Evolutionary conservation across 1,284 basidiomycete species (phyloP), one percentile per base, ranked within the genome.

Genomic region (Singerocomus inundabilis): DNA sequence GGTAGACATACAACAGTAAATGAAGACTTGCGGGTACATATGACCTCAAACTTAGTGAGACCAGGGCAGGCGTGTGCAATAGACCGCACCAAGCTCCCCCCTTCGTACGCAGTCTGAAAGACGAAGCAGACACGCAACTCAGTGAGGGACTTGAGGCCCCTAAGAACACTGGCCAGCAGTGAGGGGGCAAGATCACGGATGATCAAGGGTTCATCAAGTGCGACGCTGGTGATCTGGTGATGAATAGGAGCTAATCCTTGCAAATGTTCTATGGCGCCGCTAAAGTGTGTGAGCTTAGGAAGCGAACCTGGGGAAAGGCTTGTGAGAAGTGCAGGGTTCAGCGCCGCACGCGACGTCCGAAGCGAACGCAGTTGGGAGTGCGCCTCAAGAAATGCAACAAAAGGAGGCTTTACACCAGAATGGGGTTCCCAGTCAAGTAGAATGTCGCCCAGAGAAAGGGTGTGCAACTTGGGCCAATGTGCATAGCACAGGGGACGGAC

Each of bases 81-180:
- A 5, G 82, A 79, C 41, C 82, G 78, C 38, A 88, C 71, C 45
- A 87, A 70, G 54, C 80, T 81, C 30, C 79, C 81, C 58, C 83
- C 82, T 57, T 88, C 85, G 58, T 87, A 87, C 56, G 82, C 81
- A 5, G 83, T 84, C 57, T 87, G 82, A 41, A 88, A 74, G 35
- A 77, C 75, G 61, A 88, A 88, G 15, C 78, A 72, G 43, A 88
- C 77, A 47, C 75, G 80, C 48, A 88, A 71, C 32, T 79, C 74
- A 16, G 70, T 75, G 24, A 88, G 72, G 6, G 71, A 70, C n/a
- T 74, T 73, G 16, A 87, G 57, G 38, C 74, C 73, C 52, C 76
- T 72, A 24, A 88, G 72, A 26, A 84, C 70, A 33, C 73, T 73
- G 4, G 81, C 77, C 3, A 88, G 73, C 8, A 78, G 72, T 28